phyloP scores from a whole-genome alignment of 2,329 filamentous ascomycete species.

The Monosporascus sp. region DNA sequence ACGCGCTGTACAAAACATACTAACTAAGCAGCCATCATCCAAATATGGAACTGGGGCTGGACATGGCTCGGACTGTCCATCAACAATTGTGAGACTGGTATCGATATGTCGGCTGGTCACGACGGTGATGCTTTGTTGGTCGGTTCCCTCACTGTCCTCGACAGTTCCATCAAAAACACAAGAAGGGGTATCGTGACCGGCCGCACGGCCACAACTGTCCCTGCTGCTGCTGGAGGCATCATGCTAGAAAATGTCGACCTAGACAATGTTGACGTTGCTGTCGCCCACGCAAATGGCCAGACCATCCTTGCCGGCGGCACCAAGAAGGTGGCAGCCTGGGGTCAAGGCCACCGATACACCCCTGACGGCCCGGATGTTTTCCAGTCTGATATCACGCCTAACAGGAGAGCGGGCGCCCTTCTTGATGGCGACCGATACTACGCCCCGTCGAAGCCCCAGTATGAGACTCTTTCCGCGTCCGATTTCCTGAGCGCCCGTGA shows the following conservation, averaged over 20 bases:
- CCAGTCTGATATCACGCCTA: slow-evolving; percentile 40
- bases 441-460: slow-evolving; percentile 68
- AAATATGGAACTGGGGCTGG: slow-evolving; percentile 73
- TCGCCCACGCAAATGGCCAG: slow-evolving; percentile 28
- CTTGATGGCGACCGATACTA: slow-evolving; percentile 46
- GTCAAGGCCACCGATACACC: slow-evolving; percentile 61
- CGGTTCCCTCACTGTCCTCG: slow-evolving; percentile 65
- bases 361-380: slow-evolving; percentile 33
- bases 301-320: slow-evolving; percentile 51
- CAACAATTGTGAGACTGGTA: slow-evolving; percentile 52
- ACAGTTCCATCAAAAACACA: slow-evolving; percentile 62
- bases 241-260: slow-evolving; percentile 48
- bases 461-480: slow-evolving; percentile 49
- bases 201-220: slow-evolving; percentile 35
- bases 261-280: slow-evolving; percentile 31
- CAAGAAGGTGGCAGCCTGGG: slow-evolving; percentile 54
- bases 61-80: slow-evolving; percentile 57
- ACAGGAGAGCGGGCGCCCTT: slow-evolving; percentile 47
- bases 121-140: slow-evolving; percentile 49
- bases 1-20: not conserved
- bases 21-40: slow-evolving; percentile 46
- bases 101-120: slow-evolving; percentile 50
- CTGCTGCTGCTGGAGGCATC: slow-evolving; percentile 46
- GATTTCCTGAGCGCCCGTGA: slow-evolving; percentile 50
- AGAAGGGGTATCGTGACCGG: slow-evolving; percentile 60